Evolutionary conservation across 331 rosid species (phyloP).

Genomic region (Quercus tomentella): DNA sequence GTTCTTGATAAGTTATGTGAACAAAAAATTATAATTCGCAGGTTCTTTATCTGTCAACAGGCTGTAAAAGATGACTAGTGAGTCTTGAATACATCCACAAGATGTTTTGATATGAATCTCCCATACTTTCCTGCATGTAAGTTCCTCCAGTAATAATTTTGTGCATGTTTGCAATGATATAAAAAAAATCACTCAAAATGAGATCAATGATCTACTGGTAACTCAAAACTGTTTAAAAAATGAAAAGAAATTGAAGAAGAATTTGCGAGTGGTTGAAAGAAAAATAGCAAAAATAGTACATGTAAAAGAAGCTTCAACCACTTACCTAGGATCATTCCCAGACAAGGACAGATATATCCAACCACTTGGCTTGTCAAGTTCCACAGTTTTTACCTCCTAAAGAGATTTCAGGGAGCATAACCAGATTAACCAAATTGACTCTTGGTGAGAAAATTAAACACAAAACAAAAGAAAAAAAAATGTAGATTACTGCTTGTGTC

Average conservation of each 20-base stretch:
- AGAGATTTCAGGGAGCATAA: conserved; percentile 19
- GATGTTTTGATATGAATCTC: background rate
- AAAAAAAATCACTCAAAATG: background rate
- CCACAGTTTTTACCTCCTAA: conserved; percentile 83
- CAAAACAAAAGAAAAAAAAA: background rate
- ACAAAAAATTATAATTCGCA: background rate
- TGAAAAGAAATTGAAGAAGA: background rate
- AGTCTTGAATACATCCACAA: background rate
- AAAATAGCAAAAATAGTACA: background rate
- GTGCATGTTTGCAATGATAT: background rate
- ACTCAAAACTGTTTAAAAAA: background rate
- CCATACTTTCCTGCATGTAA: background rate
- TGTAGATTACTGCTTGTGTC: background rate
- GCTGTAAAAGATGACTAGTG: background rate
- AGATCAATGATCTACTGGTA: background rate
- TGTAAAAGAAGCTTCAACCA: background rate
- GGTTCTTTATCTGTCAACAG: background rate
- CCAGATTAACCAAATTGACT: conserved; percentile 13
- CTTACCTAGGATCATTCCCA: conserved; percentile 82
- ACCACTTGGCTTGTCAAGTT: conserved; percentile 81
- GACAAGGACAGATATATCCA: conserved; percentile 85
- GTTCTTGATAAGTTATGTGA: too few species aligned
- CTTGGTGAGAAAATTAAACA: background rate
- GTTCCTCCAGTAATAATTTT: background rate
- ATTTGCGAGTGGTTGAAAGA: background rate